A percentile compares a stretch with the other conserved stretches of the same genome.
Evolutionary conservation across 805 yeast species (phyloP).

Genomic region (Saturnispora galanensis): DNA sequence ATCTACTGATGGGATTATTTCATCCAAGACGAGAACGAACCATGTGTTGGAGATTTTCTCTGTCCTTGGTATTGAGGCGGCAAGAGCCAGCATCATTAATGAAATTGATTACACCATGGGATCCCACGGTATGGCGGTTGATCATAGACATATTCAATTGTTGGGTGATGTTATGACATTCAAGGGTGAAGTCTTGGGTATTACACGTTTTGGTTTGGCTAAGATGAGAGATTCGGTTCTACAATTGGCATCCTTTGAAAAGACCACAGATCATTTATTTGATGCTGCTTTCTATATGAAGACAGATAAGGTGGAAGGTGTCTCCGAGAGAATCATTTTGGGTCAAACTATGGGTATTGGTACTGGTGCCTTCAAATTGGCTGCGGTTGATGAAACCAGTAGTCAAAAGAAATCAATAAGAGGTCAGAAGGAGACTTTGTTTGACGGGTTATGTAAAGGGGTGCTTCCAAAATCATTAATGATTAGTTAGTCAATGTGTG

Average conservation of each 20-base stretch:
- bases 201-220: constrained; percentile 94
- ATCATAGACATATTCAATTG: constrained; percentile 97
- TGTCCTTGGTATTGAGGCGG: constrained; percentile 97
- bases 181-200: constrained; percentile 96
- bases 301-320: constrained; percentile 93
- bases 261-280: constrained; percentile 95
- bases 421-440: constrained; percentile 35
- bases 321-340: constrained; percentile 90
- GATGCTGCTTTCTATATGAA: constrained; percentile 99
- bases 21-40: constrained; percentile 78
- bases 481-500: constrained; percentile 8
- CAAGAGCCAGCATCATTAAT: constrained; percentile 81
- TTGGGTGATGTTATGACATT: constrained; percentile 98
- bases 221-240: constrained; percentile 97
- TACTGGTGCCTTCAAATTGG: constrained; percentile 90
- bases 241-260: constrained; percentile 94
- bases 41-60: constrained; percentile 83
- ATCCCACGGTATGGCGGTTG: constrained; percentile 99
- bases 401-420: constrained; percentile 20
- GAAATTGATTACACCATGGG: constrained; percentile 98
- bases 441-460: constrained; percentile 34
- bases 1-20: constrained; percentile 95
- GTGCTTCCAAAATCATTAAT: constrained; percentile 14
- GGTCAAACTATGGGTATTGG: constrained; percentile 98
- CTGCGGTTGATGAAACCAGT: constrained; percentile 38